Base-by-base conservation (phyloP, 73 alveolate species). In the Paramecium tetraurelia region DNA sequence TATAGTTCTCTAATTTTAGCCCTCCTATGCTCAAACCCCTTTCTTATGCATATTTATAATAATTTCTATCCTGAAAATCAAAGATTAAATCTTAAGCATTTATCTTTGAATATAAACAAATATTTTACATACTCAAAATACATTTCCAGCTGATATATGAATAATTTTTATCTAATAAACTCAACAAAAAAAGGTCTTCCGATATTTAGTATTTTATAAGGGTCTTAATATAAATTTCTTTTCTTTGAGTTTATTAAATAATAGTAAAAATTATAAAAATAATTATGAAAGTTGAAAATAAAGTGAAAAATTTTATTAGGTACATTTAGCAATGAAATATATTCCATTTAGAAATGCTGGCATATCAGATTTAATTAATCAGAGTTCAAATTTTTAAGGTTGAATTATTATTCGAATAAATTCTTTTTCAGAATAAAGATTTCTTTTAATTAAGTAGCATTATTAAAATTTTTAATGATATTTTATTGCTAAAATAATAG, bases 161-260 rank as follows among this genome's bases (percentile, higher is more conserved):
- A 31, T 24, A 70, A 0, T 33, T 70, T 70, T 70, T 70, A 31
- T 70, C 57, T 70, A 12, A 33, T 8, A 27, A 29, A 31, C 14
- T 70, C 86, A 16, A 70, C 86, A 70, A 31, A 70, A 29, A 70
- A 70, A 9, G 86, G 86, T 59, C 77, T 16, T 14, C 43, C 77
- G 3, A 59, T 24, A 59, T 59, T 21, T 59, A 59, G 0, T 7
- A 35, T 70, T 35, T 70, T 31, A 70, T 12, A 70, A 31, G 48
- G 86, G n/a, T 31, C 86, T 7, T 24, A 24, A 7, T 70, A 70
- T 12, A 24, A 6, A 16, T 33, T 70, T 70, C 86, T 70, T 31
- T 33, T 35, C 12, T n/a, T 70, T 14, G 33, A 38, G 35, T 12
- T 29, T 24, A 33, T 70, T 29, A 38, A 20, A 31, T 10, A 70